Percentiles rank a stretch among this genome's conserved stretches.
Conservation (phyloP, 139 green algal species). For the Micractinium conductrix region DNA sequence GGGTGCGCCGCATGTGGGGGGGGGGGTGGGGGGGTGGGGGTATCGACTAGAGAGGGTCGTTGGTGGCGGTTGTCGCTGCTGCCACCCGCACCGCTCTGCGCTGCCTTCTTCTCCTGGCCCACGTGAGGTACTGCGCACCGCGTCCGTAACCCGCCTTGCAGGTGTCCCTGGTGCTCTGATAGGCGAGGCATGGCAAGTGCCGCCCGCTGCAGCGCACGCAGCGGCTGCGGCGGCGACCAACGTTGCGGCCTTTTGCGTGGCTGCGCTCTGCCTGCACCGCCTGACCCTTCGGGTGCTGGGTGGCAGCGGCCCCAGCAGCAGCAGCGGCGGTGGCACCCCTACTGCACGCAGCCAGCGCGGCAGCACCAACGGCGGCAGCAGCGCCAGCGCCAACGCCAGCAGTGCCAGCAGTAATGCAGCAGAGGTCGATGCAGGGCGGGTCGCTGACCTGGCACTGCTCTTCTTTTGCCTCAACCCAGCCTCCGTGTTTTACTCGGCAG, state of each 20-base stretch:
- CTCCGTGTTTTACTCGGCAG: slow-evolving; percentile 80
- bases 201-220: neutral
- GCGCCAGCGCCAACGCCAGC: neutral
- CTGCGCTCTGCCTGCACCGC: slow-evolving; percentile 34
- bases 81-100: too few species aligned
- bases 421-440: neutral
- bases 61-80: too few species aligned
- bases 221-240: slow-evolving; percentile 48
- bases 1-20: too few species aligned
- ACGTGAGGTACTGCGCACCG: too few species aligned
- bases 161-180: too few species aligned
- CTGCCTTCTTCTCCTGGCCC: too few species aligned
- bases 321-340: neutral
- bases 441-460: slow-evolving; percentile 62
- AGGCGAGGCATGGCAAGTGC: too few species aligned
- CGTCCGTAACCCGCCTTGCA: too few species aligned
- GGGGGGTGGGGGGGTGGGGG: too few species aligned
- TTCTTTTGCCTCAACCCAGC: slow-evolving; percentile 84
- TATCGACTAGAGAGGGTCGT: too few species aligned
- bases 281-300: slow-evolving; percentile 20
- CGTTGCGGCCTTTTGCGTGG: slow-evolving; percentile 48
- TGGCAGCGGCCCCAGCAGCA: neutral
- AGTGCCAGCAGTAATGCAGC: neutral
- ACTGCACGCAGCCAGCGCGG: neutral
- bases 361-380: neutral